A percentile compares a stretch with the other conserved stretches of the same genome.
Evolutionary conservation across 345 rosid genomes (phyloP).

Genomic region (Brassica rapa): DNA sequence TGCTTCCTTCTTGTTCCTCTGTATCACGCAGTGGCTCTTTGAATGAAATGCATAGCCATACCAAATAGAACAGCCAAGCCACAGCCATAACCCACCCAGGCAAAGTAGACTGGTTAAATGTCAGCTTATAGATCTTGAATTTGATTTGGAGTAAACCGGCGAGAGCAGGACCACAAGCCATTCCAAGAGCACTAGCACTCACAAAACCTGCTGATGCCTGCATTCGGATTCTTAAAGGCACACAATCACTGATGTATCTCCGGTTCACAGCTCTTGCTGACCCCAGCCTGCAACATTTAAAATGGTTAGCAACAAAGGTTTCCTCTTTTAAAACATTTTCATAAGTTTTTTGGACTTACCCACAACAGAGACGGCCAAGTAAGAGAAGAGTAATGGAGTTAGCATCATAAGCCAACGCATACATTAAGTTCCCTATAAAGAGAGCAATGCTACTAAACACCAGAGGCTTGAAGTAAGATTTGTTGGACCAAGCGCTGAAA

Average conservation of each 20-base stretch:
- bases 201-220: slow-evolving; percentile 99
- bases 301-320: slow-evolving; percentile 17
- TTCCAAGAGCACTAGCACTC: slow-evolving; percentile 99
- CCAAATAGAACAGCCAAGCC: slow-evolving; percentile 84
- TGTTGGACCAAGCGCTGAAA: slow-evolving; percentile 98
- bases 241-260: slow-evolving; percentile 97
- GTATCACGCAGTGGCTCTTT: slow-evolving; percentile 73
- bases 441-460: slow-evolving; percentile 90
- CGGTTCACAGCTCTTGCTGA: slow-evolving; percentile 99
- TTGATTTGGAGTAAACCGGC: slow-evolving; percentile 89
- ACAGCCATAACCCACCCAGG: slow-evolving; percentile 99
- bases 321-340: background rate
- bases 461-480: slow-evolving; percentile 93
- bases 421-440: slow-evolving; percentile 76
- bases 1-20: slow-evolving; percentile 47
- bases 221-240: slow-evolving; percentile 84
- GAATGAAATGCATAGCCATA: slow-evolving; percentile 83
- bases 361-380: slow-evolving; percentile 91
- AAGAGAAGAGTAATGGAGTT: slow-evolving; percentile 73
- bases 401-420: slow-evolving; percentile 90
- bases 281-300: slow-evolving; percentile 66
- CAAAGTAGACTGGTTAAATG: slow-evolving; percentile 81
- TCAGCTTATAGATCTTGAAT: slow-evolving; percentile 75
- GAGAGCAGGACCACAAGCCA: slow-evolving; percentile 99
- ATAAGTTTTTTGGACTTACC: slow-evolving; percentile 53